Evolutionary conservation across 2,329 filamentous ascomycete genomes (phyloP).

Genomic region (Alternaria sp.): DNA sequence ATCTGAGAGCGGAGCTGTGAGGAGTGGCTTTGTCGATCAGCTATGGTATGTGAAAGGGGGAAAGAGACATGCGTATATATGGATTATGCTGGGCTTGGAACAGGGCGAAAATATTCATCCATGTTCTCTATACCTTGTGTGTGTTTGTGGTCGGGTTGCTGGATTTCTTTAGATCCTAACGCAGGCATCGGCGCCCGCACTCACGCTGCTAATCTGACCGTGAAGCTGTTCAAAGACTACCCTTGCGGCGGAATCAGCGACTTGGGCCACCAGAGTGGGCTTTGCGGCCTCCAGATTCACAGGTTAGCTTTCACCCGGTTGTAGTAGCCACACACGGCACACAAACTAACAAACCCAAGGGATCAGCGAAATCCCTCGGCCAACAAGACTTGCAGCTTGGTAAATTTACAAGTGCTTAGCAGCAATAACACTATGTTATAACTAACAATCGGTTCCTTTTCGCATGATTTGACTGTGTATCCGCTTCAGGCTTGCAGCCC

Average conservation of each 20-base stretch:
- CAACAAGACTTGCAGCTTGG: background rate
- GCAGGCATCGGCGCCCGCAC: background rate
- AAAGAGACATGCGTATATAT: background rate
- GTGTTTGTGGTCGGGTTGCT: background rate
- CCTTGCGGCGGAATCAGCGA: background rate
- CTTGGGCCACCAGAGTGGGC: background rate
- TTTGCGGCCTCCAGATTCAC: conserved; percentile 1
- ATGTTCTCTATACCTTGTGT: background rate
- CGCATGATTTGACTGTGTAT: background rate
- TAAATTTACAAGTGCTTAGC: background rate
- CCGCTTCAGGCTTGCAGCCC: background rate
- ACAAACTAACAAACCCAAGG: background rate
- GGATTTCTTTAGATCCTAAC: background rate
- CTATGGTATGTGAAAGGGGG: background rate
- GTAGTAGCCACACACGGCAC: background rate
- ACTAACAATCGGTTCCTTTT: background rate
- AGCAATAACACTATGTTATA: background rate
- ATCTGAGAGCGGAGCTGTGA: background rate
- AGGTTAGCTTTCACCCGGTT: conserved; percentile 2
- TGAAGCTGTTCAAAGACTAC: background rate
- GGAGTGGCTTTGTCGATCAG: background rate
- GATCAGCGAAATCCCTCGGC: background rate
- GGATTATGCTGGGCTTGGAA: conserved; percentile 1
- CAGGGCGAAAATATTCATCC: background rate
- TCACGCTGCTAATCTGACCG: background rate